Percentiles rank a stretch among this genome's conserved stretches.
Conservation (phyloP, 768 basidiomycete genomes). For the Xerocomellus amylosporus region DNA sequence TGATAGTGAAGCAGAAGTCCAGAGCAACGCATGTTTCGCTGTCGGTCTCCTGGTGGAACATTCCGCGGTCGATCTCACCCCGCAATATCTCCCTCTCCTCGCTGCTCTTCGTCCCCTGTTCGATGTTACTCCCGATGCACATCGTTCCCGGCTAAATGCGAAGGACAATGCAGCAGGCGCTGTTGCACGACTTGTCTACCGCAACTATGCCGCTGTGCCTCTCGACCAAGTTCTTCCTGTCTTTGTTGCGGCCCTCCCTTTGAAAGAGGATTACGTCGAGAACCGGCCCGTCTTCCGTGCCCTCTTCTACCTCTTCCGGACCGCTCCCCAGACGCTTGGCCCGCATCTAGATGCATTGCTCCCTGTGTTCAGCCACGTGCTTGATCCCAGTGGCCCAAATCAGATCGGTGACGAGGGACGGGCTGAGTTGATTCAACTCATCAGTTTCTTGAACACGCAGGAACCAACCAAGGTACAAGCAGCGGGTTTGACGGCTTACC, state of each 20-base stretch:
- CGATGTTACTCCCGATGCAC: slow-evolving; percentile 56
- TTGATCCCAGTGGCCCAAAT: slow-evolving; percentile 71
- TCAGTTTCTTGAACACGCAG: slow-evolving; percentile 69
- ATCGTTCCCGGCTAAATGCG: slow-evolving; percentile 72
- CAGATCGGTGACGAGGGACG: slow-evolving; percentile 81
- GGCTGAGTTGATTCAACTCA: slow-evolving; percentile 69
- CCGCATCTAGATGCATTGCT: slow-evolving; percentile 80
- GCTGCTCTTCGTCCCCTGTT: slow-evolving; percentile 81
- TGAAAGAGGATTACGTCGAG: slow-evolving; percentile 87
- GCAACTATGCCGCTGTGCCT: slow-evolving; percentile 75
- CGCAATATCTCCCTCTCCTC: slow-evolving; percentile 79
- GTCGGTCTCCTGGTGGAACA: slow-evolving; percentile 88
- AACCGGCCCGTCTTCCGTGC: slow-evolving; percentile 87
- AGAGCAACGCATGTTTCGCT: slow-evolving; percentile 95
- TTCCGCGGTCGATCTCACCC: slow-evolving; percentile 74
- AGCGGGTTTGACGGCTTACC: slow-evolving; percentile 61
- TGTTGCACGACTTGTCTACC: slow-evolving; percentile 81
- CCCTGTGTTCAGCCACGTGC: slow-evolving; percentile 73
- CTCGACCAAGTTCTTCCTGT: slow-evolving; percentile 89
- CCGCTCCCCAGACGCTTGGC: slow-evolving; percentile 64
- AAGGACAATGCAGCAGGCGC: slow-evolving; percentile 97
- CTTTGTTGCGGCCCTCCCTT: slow-evolving; percentile 76
- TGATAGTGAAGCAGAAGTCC: slow-evolving; percentile 88
- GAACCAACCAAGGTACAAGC: slow-evolving; percentile 78
- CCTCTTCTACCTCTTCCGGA: slow-evolving; percentile 83